Percentiles rank a stretch among this genome's conserved stretches.
phyloP scores from a whole-genome alignment of 2,329 filamentous ascomycete genomes.

The Cryphonectria japonica region DNA sequence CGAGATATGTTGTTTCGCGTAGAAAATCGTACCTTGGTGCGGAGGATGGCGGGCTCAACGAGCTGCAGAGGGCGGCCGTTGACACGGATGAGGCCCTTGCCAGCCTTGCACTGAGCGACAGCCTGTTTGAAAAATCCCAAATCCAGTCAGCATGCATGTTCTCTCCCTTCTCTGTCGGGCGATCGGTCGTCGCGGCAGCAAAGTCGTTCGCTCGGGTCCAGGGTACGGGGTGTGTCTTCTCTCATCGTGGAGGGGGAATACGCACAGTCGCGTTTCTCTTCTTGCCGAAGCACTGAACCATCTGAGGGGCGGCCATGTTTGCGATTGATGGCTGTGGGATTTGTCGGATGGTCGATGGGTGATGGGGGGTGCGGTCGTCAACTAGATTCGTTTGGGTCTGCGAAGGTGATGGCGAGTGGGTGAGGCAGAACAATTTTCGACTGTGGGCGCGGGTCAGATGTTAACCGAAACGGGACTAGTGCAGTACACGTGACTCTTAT shows the following conservation, averaged over 20 bases:
- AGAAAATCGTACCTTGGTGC: slow-evolving; percentile 78
- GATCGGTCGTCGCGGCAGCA: slow-evolving; percentile 12
- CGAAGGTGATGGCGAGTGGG: slow-evolving; percentile 13
- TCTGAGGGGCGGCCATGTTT: slow-evolving; percentile 79
- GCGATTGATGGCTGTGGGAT: slow-evolving; percentile 34
- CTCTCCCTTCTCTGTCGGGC: slow-evolving; percentile 9
- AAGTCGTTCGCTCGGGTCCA: slow-evolving; percentile 14
- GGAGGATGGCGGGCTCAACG: slow-evolving; percentile 93
- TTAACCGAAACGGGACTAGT: slow-evolving; percentile 8
- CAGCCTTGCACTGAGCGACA: slow-evolving; percentile 34
- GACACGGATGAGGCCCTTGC: slow-evolving; percentile 88
- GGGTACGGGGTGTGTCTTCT: slow-evolving; percentile 1
- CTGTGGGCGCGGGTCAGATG: slow-evolving; percentile 22
- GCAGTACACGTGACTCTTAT: slow-evolving; percentile 27
- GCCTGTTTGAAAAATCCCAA: slow-evolving; percentile 19
- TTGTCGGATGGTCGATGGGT: slow-evolving; percentile 24
- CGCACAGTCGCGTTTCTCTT: slow-evolving; percentile 80
- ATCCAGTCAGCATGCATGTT: slow-evolving; percentile 25
- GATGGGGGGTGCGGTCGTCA: slow-evolving; percentile 19
- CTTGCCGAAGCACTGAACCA: slow-evolving; percentile 99
- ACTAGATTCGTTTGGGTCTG: slow-evolving; percentile 12
- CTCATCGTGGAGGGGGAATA: slow-evolving; percentile 17
- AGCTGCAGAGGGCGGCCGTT: slow-evolving; percentile 95
- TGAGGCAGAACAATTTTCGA: slow-evolving; percentile 28
- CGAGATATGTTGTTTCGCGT: slow-evolving; percentile 14